These are phyloP conservation scores for Sordariomycetes sp. DNA, from an alignment of 2,329 filamentous ascomycete species.

Conservation along the genomic window DNA sequence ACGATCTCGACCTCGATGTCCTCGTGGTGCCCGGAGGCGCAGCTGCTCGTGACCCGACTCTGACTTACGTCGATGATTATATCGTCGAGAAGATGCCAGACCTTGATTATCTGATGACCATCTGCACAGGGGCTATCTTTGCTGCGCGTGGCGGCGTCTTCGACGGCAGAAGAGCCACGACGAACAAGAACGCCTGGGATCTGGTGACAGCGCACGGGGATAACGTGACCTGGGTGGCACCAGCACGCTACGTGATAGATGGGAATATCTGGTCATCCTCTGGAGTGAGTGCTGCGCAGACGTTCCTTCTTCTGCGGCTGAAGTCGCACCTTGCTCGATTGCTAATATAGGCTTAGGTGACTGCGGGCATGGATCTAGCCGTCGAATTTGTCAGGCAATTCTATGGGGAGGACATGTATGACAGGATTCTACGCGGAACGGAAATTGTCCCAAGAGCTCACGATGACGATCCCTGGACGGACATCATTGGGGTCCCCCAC, in stretches of 20 bases:
- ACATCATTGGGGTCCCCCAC: constrained; percentile 1
- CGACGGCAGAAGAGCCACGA: constrained; percentile 52
- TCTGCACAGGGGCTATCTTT: constrained; percentile 57
- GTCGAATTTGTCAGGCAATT: constrained; percentile 2
- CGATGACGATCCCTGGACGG: constrained; percentile 4
- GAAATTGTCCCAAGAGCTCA: not conserved
- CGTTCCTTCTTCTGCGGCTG: not conserved
- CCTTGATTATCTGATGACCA: constrained; percentile 48
- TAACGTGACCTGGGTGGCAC: constrained; percentile 48
- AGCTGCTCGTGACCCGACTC: constrained; percentile 29
- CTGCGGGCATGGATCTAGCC: constrained; percentile 2
- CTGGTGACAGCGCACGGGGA: constrained; percentile 35
- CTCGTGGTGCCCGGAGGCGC: constrained; percentile 57
- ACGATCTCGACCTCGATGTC: constrained; percentile 36
- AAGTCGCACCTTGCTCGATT: not conserved
- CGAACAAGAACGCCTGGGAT: constrained; percentile 53
- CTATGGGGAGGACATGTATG: constrained; percentile 2
- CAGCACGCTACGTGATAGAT: constrained; percentile 56
- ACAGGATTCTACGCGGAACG: not conserved
- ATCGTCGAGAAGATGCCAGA: constrained; percentile 25
- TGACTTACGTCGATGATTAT: constrained; percentile 29
- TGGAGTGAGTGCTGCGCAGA: not conserved
- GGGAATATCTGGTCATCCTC: constrained; percentile 55
- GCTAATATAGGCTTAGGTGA: not conserved
- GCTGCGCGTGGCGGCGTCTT: constrained; percentile 50